Percentiles rank a stretch among this genome's conserved stretches.
Conservation (phyloP, 768 basidiomycete genomes). For the Mycena venus region DNA sequence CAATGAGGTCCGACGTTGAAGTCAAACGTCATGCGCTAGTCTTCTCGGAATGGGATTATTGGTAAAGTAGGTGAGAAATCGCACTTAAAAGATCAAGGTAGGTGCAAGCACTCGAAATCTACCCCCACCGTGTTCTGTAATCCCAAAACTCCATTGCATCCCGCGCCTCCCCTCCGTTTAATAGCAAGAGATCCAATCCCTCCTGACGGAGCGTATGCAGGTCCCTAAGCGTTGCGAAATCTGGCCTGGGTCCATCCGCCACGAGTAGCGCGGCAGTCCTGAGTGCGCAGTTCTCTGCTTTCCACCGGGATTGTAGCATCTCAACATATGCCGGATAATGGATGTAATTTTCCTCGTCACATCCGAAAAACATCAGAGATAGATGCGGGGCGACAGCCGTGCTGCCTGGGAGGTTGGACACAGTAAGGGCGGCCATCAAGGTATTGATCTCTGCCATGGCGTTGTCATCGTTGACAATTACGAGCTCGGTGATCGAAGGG, state of each 20-base stretch:
- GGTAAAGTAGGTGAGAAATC: no score
- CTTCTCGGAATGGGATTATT: no score
- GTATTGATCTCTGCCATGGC: background rate
- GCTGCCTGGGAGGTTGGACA: background rate
- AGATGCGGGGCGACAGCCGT: background rate
- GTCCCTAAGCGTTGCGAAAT: background rate
- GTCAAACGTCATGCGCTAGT: no score
- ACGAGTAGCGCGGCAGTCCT: background rate
- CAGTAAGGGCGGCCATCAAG: background rate
- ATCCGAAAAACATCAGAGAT: background rate
- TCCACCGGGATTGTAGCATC: background rate
- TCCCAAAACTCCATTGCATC: background rate
- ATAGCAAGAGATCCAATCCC: background rate
- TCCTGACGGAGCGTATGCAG: background rate
- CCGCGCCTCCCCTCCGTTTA: background rate
- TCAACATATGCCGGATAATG: background rate
- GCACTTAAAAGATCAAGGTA: no score
- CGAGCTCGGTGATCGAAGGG: background rate
- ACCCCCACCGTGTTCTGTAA: no score
- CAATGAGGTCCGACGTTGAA: no score
- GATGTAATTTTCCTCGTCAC: background rate
- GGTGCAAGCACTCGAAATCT: no score
- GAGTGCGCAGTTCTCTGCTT: background rate
- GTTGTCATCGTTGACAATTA: background rate
- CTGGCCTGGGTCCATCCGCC: background rate